Base-by-base conservation (phyloP, 768 basidiomycete species). In the Crepidotus variabilis region DNA sequence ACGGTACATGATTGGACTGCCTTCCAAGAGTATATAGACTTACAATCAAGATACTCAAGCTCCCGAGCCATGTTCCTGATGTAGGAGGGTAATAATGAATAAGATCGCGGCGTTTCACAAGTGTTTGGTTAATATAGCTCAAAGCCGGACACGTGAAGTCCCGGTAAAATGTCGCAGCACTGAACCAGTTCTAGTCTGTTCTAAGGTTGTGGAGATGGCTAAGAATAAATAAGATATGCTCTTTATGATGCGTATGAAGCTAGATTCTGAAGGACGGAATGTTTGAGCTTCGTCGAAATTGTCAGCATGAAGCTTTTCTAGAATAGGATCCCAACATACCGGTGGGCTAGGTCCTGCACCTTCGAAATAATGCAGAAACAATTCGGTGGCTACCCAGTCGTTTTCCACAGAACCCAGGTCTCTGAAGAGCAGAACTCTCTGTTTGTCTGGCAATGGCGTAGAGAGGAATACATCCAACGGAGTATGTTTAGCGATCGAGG, bases 351-450 rank as follows among this genome's bases (percentile, higher is more conserved):
- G 79, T 9, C 84, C 86, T 23, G 78, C 71, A 24, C 81, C 84
- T 55, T 87, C 85, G 64, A 92, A 90, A 65, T 92, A 92, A 48
- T 88, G 83, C 51, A 88, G 67, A 11, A 90, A 72, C 58, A 92
- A 83, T 63, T 91, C 83, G 10, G 79, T 83, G 0, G 88, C 84
- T 13, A 92, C 79, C 88, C 89, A 92, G 61, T 84, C 79, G 64
- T 75, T 83, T 61, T 89, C 84, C 21, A 94, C 76, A 0, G 78
- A 70, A 33, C 92, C 92, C 49, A 94, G 69, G 63, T 92, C 90
- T 43, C 86, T 78, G 65, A 90, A 83, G 18, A 88, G 74, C 47
- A 91, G 67, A 18, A 76, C 72, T 24, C 88, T 80, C 21, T 76
- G 79, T 55, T 72, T 75, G 18, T 72, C 75, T 9, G 77, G 67